Percentiles rank a stretch among this genome's conserved stretches.
Conservation (phyloP, 108 stramenopile species). For the Skeletonema potamos region DNA sequence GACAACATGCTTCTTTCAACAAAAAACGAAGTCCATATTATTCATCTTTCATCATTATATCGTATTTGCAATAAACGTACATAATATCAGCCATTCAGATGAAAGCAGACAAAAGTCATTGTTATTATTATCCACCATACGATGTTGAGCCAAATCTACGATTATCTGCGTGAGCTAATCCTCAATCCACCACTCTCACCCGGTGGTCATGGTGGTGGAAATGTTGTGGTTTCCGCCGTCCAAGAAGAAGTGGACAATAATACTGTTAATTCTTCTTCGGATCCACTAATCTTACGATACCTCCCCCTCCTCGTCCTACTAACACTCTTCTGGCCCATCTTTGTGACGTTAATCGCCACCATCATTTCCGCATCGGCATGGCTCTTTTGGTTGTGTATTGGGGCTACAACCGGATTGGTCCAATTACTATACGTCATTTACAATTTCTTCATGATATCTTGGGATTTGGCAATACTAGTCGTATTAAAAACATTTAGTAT, state of each 20-base stretch:
- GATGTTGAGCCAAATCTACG: background rate
- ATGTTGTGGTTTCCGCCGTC: too few relatives aligned
- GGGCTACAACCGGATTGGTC: slow-evolving; percentile 60
- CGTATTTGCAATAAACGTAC: too few relatives aligned
- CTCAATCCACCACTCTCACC: background rate
- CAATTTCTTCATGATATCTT: slow-evolving; percentile 82
- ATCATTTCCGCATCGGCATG: slow-evolving; percentile 71
- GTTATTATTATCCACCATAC: too few relatives aligned
- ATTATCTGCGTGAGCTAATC: background rate
- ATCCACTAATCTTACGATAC: slow-evolving; percentile 12
- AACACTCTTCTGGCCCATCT: slow-evolving; percentile 77
- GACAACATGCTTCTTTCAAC: too few relatives aligned
- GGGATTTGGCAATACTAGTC: slow-evolving; percentile 60
- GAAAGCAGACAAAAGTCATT: too few relatives aligned
- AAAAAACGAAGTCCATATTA: too few relatives aligned
- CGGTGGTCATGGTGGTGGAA: background rate
- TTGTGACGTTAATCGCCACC: slow-evolving; percentile 63
- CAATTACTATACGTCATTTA: slow-evolving; percentile 77
- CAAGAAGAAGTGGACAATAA: too few relatives aligned
- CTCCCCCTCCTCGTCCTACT: slow-evolving; percentile 42
- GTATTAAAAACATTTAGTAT: slow-evolving; percentile 72
- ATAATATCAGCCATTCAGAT: too few relatives aligned
- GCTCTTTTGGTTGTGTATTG: slow-evolving; percentile 83
- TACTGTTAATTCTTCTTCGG: too few relatives aligned
- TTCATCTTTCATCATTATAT: too few relatives aligned